A percentile compares a stretch with the other conserved stretches of the same genome.
These are phyloP conservation scores for Eucalyptus brandiana DNA, from an alignment of 345 rosid genomes.

Conservation along the genomic window DNA sequence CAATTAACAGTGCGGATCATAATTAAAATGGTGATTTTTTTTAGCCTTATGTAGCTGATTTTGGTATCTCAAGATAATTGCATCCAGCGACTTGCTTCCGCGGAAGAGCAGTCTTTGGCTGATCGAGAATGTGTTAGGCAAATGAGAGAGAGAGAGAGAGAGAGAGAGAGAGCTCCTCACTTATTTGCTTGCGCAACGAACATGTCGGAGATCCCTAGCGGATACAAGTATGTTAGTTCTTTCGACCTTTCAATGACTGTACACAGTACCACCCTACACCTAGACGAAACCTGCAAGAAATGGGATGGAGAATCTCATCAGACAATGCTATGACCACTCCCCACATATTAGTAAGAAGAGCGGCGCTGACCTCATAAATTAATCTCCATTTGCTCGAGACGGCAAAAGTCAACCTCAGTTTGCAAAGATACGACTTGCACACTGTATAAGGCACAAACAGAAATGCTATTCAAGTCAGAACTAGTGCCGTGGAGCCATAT, in stretches of 20 bases:
- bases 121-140: not conserved
- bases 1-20: conserved; percentile 27
- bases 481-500: not conserved
- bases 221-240: not conserved
- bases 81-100: not conserved
- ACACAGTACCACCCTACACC: not conserved
- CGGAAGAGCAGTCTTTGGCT: not conserved
- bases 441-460: not conserved
- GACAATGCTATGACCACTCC: not conserved
- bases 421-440: not conserved
- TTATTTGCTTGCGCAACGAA: not conserved
- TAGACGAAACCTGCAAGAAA: not conserved
- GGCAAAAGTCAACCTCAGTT: not conserved
- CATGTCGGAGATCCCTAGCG: not conserved
- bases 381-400: not conserved
- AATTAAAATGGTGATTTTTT: conserved; percentile 17
- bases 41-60: conserved; percentile 8
- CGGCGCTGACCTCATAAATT: not conserved
- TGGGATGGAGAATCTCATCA: not conserved
- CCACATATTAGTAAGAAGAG: not conserved
- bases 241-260: not conserved
- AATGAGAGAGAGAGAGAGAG: not conserved
- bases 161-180: not conserved
- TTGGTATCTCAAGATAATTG: not conserved
- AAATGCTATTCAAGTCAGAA: not conserved